Base-by-base conservation (phyloP, 1,284 basidiomycete species). In the Leccinum fuscescens region DNA sequence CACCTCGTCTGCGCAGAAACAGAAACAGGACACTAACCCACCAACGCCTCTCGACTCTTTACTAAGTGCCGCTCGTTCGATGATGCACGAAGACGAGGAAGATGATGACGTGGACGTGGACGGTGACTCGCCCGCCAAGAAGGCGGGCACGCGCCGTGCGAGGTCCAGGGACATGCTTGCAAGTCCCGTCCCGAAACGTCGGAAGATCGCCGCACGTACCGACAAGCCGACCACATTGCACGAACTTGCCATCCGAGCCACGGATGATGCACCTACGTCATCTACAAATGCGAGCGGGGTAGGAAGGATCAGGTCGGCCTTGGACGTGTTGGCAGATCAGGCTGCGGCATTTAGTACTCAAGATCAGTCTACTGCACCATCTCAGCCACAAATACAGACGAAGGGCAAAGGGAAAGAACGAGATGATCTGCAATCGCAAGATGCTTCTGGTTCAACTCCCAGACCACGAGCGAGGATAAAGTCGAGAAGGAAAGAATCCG, bases 301-400 rank as follows among this genome's bases (percentile, higher is more conserved):
- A 1, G 72, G 70, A 35, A 66, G 79, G 54, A 67, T 79, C 48
- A 77, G 73, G 63, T 84, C 81, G 59, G 87, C 84, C 4, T 72
- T 89, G 66, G 86, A 89, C 65, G 86, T 89, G 37, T 76, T 90
- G 33, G 88, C 88, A 7, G 87, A 90, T 66, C 86, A 90, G 69
- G 87, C 87, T 3, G 86, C 85, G 8, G 76, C 60, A 64, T 79
- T 69, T 49, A 70, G 67, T 53, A 62, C 66, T 7, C 71, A 72
- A 27, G 73, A 72, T 14, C 61, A 58, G 33, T 5, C 63, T 5
- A 14, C 46, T 3, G 15, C 37, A n/a, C 33, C 27, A n/a, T 27
- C 35, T 17, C 63, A 57, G 29, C 17, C 55, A 0, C 59, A 46
- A 46, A 46, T 42, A 0, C 59, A 54, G 37, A 55, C 57, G 7